Evolutionary conservation across 2,329 filamentous ascomycete species (phyloP), one percentile per base, ranked within the genome.

Genomic region (Colletotrichum coccodes): DNA sequence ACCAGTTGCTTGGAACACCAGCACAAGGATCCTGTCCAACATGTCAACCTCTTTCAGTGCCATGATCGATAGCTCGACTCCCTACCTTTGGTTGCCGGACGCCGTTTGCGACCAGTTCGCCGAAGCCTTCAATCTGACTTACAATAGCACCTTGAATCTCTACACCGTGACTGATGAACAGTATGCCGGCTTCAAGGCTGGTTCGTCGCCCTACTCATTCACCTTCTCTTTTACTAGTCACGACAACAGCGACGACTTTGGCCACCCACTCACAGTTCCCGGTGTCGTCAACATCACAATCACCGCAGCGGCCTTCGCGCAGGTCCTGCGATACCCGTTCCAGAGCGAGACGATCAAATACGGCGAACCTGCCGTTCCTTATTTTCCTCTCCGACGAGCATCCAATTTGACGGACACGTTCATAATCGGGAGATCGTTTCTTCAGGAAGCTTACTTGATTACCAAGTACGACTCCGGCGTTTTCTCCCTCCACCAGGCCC

Each of bases 361-460:
- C 64, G 82, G 80, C 38, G 80, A 84, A 7, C 78, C 81, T 9
- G 80, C 80, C 40, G 76, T 86, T 11, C 86, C 84, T 12, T 94
- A 93, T 75, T 93, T 94, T 68, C 90, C 91, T 4, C 82, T 94
- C 59, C 85, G 88, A 72, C 82, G 87, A 12, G 75, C 83, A 23
- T 83, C 86, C 64, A 83, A 84, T 40, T 82, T 81, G 16, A 84
- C 89, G 71, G 60, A 64, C 46, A 64, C 64, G 3, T 86, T 88
- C 76, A 86, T 91, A 14, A 84, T 94, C 40, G 92, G 92, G 8
- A 85, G 91, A 38, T 86, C 88, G 0, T 93, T 94, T 71, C 79
- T 94, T 61, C 92, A 94, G 75, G 91, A 94, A 77, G 86, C 91
- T 2, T 90, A 90, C 68, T 77, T 90, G 6, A 82, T 88, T 36